Evolutionary conservation across 176 grass and related monocot species (phyloP).

Genomic region (Musa itinerans): DNA sequence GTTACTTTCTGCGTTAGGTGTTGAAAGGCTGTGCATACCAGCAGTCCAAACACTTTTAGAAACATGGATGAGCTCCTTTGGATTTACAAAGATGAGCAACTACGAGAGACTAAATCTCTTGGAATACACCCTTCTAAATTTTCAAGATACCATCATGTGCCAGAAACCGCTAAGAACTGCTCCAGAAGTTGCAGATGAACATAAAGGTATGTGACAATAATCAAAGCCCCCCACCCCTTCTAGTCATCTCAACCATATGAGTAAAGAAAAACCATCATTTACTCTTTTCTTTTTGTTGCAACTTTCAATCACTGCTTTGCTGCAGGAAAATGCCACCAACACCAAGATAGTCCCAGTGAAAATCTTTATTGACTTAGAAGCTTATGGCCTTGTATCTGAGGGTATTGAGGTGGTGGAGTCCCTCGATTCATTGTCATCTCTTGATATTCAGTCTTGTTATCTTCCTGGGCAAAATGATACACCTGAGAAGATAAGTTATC

Average conservation of each 20-base stretch:
- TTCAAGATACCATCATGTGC: slow-evolving; percentile 13
- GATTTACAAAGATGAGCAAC: slow-evolving; percentile 5
- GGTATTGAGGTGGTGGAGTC: not conserved
- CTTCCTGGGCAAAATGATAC: not conserved
- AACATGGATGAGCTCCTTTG: slow-evolving; percentile 15
- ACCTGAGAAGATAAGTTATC: not conserved
- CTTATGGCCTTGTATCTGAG: not conserved
- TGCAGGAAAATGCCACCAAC: no score
- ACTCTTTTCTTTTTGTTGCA: not conserved
- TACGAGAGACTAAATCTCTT: not conserved
- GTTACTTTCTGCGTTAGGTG: slow-evolving; percentile 9
- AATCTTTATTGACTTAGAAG: not conserved
- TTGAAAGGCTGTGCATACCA: slow-evolving; percentile 17
- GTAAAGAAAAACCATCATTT: not conserved
- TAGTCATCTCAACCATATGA: not conserved
- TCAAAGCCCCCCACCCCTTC: not conserved
- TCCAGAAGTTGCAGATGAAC: not conserved
- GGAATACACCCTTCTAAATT: slow-evolving; percentile 10
- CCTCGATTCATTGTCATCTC: not conserved
- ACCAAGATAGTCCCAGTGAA: not conserved
- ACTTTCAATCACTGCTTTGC: not conserved
- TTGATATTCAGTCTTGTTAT: not conserved
- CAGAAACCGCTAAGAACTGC: slow-evolving; percentile 1
- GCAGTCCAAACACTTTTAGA: not conserved
- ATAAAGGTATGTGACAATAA: not conserved